Base-by-base conservation (phyloP, 1,284 basidiomycete genomes). In the Tausonia pullulans region DNA sequence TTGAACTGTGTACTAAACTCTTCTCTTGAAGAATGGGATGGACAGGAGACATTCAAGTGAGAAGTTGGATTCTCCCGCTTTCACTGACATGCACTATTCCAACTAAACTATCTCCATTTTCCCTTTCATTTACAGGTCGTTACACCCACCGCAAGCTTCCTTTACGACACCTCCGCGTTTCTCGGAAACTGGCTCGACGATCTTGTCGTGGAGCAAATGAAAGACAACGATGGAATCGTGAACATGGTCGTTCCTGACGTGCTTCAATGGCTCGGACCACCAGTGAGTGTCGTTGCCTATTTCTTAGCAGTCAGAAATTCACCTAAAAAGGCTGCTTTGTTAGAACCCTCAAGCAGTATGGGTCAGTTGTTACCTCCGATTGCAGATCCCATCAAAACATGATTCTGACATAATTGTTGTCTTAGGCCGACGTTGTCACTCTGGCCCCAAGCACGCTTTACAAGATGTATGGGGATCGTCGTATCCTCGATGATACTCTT, bases 41-140 rank as follows among this genome's bases (percentile, higher is more conserved):
- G 74, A 75, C 73, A 0, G 74, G 71, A 16, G 74, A 75, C 60
- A 65, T 74, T 8, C 70, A n/a, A n/a, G n/a, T n/a, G n/a, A n/a
- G n/a, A n/a, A n/a, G n/a, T n/a, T n/a, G n/a, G n/a, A n/a, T n/a
- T n/a, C n/a, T n/a, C n/a, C n/a, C n/a, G n/a, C n/a, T n/a, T n/a
- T n/a, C n/a, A n/a, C n/a, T n/a, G n/a, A n/a, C n/a, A n/a, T n/a
- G n/a, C n/a, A n/a, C n/a, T n/a, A n/a, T n/a, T n/a, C n/a, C n/a
- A n/a, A n/a, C n/a, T n/a, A n/a, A n/a, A n/a, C n/a, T n/a, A n/a
- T n/a, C n/a, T n/a, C n/a, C n/a, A n/a, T n/a, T n/a, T n/a, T n/a
- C n/a, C n/a, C n/a, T n/a, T n/a, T n/a, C n/a, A n/a, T n/a, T n/a
- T n/a, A n/a, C n/a, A 72, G 58, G 73, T 71, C 6, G 72, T 75